Percentiles rank a stretch among this genome's conserved stretches.
Evolutionary conservation across 2,329 filamentous ascomycete species (phyloP).

Genomic region (Colletotrichum sp.): DNA sequence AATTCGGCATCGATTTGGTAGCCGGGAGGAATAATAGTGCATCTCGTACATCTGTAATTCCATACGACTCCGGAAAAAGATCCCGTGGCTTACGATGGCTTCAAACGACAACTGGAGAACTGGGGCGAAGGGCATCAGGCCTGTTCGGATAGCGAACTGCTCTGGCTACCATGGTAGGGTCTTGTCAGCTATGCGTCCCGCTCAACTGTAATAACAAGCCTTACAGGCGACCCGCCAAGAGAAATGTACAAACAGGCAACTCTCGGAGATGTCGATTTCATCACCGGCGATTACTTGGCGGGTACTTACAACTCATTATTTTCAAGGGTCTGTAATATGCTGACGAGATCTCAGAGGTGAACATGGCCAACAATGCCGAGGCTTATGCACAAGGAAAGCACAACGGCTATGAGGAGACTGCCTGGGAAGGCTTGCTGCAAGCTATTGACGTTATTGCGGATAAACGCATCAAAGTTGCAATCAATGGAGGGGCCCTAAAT

Average conservation of each 20-base stretch:
- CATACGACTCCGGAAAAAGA: not conserved
- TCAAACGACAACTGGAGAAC: not conserved
- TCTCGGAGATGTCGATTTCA: not conserved
- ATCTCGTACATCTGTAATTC: fast-evolving
- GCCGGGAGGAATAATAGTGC: not conserved
- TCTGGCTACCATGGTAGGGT: not conserved
- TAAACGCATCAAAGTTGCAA: not conserved
- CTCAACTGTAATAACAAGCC: not conserved
- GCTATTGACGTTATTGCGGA: not conserved
- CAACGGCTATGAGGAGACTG: not conserved
- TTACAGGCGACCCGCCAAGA: not conserved
- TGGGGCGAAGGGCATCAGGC: fast-evolving
- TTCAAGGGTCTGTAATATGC: not conserved
- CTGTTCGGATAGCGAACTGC: not conserved
- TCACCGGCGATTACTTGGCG: not conserved
- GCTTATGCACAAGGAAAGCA: not conserved
- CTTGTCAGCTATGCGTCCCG: not conserved
- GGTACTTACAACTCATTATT: not conserved
- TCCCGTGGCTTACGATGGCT: fast-evolving
- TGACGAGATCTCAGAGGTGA: not conserved
- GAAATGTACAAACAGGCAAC: not conserved
- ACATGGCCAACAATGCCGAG: not conserved
- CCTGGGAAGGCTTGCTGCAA: not conserved
- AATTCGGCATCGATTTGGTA: not conserved
- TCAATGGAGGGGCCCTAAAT: not conserved